Conservation (phyloP, 2,329 filamentous ascomycete genomes). For the Trichocomaceae sp. region DNA sequence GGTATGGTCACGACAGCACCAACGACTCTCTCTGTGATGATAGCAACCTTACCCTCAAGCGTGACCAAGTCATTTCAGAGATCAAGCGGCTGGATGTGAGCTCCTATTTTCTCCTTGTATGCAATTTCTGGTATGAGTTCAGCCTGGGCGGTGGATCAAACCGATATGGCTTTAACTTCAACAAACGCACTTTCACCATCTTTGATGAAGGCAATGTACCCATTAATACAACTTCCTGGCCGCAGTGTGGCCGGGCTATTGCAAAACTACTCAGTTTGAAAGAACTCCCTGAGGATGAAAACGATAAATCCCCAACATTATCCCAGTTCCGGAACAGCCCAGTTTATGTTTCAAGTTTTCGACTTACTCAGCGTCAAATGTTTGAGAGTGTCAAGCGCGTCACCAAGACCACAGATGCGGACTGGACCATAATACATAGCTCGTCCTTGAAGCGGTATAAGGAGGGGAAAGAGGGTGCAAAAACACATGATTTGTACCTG, state of each 20-base stretch:
- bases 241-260: conserved; percentile 50
- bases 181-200: conserved; percentile 37
- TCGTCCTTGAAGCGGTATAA: conserved; percentile 35
- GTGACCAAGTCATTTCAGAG: conserved; percentile 13
- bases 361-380: conserved; percentile 58
- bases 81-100: conserved; percentile 37
- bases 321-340: conserved; percentile 44
- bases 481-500: conserved; percentile 37
- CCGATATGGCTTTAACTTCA: conserved; percentile 47
- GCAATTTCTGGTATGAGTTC: conserved; percentile 51
- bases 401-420: conserved; percentile 49
- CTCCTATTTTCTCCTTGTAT: conserved; percentile 40
- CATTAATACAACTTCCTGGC: conserved; percentile 55
- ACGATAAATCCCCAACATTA: conserved; percentile 34
- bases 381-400: conserved; percentile 55
- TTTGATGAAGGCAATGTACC: conserved; percentile 52
- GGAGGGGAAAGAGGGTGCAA: conserved; percentile 36
- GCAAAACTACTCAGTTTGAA: conserved; percentile 46
- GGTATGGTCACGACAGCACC: conserved; percentile 27
- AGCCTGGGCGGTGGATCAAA: conserved; percentile 35
- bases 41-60: conserved; percentile 23
- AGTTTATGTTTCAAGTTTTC: conserved; percentile 52
- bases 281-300: conserved; percentile 34
- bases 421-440: conserved; percentile 55
- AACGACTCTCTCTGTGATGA: conserved; percentile 31